Conservation (phyloP, 1,284 basidiomycete genomes). For the Sporisorium graminicola region DNA sequence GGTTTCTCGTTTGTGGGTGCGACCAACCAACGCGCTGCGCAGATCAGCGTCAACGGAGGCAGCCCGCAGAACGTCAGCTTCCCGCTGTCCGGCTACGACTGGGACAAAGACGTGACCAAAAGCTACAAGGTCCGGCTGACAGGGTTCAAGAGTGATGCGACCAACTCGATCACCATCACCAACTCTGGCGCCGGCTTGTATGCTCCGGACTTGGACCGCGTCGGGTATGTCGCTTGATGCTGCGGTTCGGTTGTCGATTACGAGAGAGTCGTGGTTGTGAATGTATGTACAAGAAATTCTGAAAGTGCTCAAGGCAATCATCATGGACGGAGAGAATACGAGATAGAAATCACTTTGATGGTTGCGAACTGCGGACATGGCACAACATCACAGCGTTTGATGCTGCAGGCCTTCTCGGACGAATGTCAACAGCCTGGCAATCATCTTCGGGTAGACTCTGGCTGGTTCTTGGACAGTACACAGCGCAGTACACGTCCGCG, state of each 20-base stretch:
- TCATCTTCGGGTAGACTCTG: too few relatives aligned
- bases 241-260: not conserved
- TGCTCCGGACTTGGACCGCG: conserved; percentile 47
- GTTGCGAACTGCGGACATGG: too few relatives aligned
- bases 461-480: too few relatives aligned
- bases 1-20: conserved; percentile 30
- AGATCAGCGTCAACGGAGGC: conserved; percentile 48
- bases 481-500: too few relatives aligned
- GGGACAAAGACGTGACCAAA: conserved; percentile 40
- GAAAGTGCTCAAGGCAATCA: too few relatives aligned
- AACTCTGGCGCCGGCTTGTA: conserved; percentile 19
- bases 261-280: not conserved
- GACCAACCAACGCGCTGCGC: conserved; percentile 32
- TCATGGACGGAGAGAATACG: too few relatives aligned
- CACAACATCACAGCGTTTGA: too few relatives aligned
- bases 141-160: conserved; percentile 31
- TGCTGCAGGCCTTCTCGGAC: too few relatives aligned
- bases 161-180: conserved; percentile 40
- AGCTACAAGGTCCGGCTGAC: conserved; percentile 43
- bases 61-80: conserved; percentile 40
- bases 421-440: too few relatives aligned
- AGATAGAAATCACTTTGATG: too few relatives aligned
- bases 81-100: conserved; percentile 49
- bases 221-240: conserved; percentile 26
- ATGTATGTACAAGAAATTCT: too few relatives aligned